Evolutionary conservation across 208 protist genomes (phyloP).

Genomic region (Trypanosoma lewisi): DNA sequence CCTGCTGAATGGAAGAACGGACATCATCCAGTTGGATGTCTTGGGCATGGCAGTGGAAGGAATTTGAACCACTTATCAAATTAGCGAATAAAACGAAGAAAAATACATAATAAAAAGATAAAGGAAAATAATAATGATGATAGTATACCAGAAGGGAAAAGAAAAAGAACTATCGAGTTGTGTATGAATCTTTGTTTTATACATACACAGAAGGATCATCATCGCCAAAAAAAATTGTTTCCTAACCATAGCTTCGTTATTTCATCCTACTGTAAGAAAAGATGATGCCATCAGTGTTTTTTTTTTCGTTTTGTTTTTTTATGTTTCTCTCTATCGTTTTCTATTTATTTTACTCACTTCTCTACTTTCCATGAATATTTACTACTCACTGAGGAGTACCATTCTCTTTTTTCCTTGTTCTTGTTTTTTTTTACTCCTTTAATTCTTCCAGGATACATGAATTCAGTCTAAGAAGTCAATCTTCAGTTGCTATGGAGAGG

Average conservation of each 20-base stretch:
- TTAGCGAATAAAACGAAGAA: conserved; percentile 1
- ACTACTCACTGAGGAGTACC: not conserved
- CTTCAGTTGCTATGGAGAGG: not conserved
- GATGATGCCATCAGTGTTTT: conserved; percentile 4
- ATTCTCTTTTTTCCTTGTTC: not conserved
- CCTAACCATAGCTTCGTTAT: not conserved
- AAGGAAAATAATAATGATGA: not conserved
- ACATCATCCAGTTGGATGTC: conserved; percentile 97
- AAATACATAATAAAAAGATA: not conserved
- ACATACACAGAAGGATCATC: not conserved
- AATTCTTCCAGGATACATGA: too few species aligned
- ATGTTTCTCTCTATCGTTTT: not conserved
- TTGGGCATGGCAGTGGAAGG: conserved; percentile 82
- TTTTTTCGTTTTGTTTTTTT: not conserved
- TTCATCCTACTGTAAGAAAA: not conserved
- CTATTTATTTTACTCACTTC: not conserved
- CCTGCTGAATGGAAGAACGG: conserved; percentile 72
- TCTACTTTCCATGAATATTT: conserved; percentile 15
- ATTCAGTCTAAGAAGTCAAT: not conserved
- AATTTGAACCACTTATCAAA: conserved; percentile 24
- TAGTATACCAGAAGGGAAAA: too few species aligned
- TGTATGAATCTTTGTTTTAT: not conserved
- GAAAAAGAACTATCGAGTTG: too few species aligned
- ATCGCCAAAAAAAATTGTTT: not conserved
- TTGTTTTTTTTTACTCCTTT: conserved; percentile 12